These are phyloP conservation scores for Cutaneotrichosporon daszewskae DNA, from an alignment of 1,284 basidiomycete genomes.

Conservation along the genomic window DNA sequence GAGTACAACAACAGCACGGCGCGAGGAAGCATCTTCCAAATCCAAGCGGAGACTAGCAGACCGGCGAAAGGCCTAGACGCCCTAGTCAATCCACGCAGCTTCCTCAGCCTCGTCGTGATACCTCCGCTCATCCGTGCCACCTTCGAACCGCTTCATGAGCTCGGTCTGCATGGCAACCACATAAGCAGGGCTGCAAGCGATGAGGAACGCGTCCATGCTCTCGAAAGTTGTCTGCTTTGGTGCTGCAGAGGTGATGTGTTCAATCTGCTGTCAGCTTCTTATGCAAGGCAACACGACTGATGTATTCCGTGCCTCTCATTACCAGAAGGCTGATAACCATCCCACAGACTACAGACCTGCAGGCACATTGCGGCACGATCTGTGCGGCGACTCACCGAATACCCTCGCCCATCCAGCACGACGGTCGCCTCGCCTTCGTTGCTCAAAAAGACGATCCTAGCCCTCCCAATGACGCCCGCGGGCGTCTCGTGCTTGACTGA, in stretches of 20 bases:
- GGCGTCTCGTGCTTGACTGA: constrained; percentile 5
- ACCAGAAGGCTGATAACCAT: too few relatives aligned
- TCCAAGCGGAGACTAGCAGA: too few relatives aligned
- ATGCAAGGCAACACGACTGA: too few relatives aligned
- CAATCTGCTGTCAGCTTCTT: constrained; percentile 14
- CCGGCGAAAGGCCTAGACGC: too few relatives aligned
- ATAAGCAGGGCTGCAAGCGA: constrained; percentile 33
- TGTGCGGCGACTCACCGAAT: constrained; percentile 28
- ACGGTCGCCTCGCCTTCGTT: constrained; percentile 22
- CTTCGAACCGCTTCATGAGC: constrained; percentile 30
- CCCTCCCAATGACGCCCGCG: constrained; percentile 21
- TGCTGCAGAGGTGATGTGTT: constrained; percentile 4
- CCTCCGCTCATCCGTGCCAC: constrained; percentile 2
- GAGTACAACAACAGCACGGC: too few relatives aligned
- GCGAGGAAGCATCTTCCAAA: too few relatives aligned
- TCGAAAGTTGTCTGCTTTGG: constrained; percentile 26
- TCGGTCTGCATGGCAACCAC: constrained; percentile 35
- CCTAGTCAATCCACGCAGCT: constrained; percentile 15
- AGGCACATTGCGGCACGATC: too few relatives aligned
- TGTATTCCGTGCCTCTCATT: too few relatives aligned
- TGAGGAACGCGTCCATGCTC: constrained; percentile 37
- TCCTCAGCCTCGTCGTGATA: constrained; percentile 8
- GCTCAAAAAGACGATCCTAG: constrained; percentile 18
- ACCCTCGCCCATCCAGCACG: constrained; percentile 29
- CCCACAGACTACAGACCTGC: background rate